Base-by-base conservation (phyloP, 2,329 filamentous ascomycete species). In the Xylariales sp. region DNA sequence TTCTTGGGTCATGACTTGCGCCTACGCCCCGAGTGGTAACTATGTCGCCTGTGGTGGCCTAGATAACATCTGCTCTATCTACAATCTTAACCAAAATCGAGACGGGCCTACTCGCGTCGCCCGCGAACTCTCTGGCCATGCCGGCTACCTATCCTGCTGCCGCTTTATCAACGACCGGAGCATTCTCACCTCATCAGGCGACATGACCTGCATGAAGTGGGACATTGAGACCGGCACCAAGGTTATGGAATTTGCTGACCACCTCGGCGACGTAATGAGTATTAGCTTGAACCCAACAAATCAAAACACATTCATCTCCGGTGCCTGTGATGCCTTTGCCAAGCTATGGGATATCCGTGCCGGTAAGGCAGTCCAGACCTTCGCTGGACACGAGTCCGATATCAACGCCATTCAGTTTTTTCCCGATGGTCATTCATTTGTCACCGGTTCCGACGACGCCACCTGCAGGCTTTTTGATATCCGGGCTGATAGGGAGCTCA, bases 201-300 rank as follows among this genome's bases (percentile, higher is more conserved):
- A 99, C 80, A 99, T 99, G 96, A 99, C 96, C 60, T 99, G 96
- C 81, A 97, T 98, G 91, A 93, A 98, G 78, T 99, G 96, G 96
- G 96, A 99, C 84, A 95, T 99, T 72, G 96, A 99, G 83, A 97
- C 95, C 0, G 96, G 96, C 65, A 93, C 94, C 73, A 97, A 97
- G 84, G 92, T 97, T 49, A 97, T 94, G 78, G 96, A 99, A 81
- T 99, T 98, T 75, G 96, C 96, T 78, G 96, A 99, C 82, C 96
- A 99, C 80, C 87, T 99, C 10, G 96, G 96, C 79, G 96, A 99
- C 78, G 96, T 99, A 75, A 99, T 99, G 96, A 98, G 95, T 86
- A 94, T 98, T 83, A 98, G 95, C 87, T 93, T 99, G 82, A 98
- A 99, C 84, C 96, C 96, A 1, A 97, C 97, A 70, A 97, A 98